A percentile compares a stretch with the other conserved stretches of the same genome.
phyloP scores from a whole-genome alignment of 2,329 filamentous ascomycete genomes.

The Cryphonectria parasitica region DNA sequence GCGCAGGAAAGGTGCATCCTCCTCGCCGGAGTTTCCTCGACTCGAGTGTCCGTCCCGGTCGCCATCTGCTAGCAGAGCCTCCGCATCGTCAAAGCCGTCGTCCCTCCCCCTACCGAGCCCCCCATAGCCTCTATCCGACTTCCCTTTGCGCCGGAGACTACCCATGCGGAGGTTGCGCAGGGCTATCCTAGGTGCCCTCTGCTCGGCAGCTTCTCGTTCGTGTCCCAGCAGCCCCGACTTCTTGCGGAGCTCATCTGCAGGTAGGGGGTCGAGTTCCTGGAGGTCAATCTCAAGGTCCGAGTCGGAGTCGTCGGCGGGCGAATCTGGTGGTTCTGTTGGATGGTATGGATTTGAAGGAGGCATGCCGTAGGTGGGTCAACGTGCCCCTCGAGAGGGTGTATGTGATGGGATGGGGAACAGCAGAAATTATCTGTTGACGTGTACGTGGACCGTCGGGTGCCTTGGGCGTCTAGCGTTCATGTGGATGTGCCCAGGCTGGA shows the following conservation, averaged over 20 bases:
- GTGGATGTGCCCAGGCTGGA: slow-evolving; percentile 29
- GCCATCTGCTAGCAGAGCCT: slow-evolving; percentile 67
- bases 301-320: slow-evolving; percentile 70
- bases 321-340: slow-evolving; percentile 66
- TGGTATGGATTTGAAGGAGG: slow-evolving; percentile 54
- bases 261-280: slow-evolving; percentile 74
- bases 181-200: slow-evolving; percentile 65
- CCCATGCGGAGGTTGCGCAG: slow-evolving; percentile 72
- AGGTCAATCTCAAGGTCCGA: slow-evolving; percentile 79
- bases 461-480: slow-evolving; percentile 27
- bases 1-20: slow-evolving; percentile 75
- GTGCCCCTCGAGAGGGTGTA: slow-evolving; percentile 21
- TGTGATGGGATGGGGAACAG: slow-evolving; percentile 21
- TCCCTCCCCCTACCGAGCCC: slow-evolving; percentile 61
- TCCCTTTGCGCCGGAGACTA: slow-evolving; percentile 60
- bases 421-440: slow-evolving; percentile 22
- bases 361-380: slow-evolving; percentile 51
- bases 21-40: slow-evolving; percentile 65
- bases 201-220: slow-evolving; percentile 50
- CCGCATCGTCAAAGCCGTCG: slow-evolving; percentile 67
- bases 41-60: slow-evolving; percentile 46
- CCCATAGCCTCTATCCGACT: slow-evolving; percentile 60
- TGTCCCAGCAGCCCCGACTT: slow-evolving; percentile 48
- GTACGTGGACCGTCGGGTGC: slow-evolving; percentile 20
- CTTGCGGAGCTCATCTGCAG: slow-evolving; percentile 36